Evolutionary conservation across 345 rosid species (phyloP), one percentile per base, ranked within the genome.

Genomic region (Brassica nigra): DNA sequence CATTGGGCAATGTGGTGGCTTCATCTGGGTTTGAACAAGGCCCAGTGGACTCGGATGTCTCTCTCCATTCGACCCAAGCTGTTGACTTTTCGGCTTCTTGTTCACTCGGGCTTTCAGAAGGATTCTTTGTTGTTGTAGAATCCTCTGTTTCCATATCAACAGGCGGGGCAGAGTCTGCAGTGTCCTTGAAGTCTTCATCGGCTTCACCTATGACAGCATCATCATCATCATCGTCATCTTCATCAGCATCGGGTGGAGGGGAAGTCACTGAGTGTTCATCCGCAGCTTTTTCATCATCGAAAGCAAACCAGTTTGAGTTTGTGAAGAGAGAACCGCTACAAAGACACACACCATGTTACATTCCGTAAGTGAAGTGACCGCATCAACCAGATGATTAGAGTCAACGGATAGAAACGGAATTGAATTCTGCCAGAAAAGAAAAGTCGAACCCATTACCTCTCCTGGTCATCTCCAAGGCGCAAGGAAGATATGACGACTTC

Each of bases 401-500:
- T 61, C 44, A 15, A 69, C 29, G n/a, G n/a, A n/a, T n/a, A n/a
- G n/a, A n/a, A n/a, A n/a, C n/a, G 2, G 12, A 44, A 27, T 63
- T 37, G n/a, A 47, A 30, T 71, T 65, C 58, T 64, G 71, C 47
- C 39, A 66, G 44, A 55, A 49, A 54, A 44, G 30, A 57, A 57
- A 65, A 70, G 18, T 63, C 1, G 6, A 66, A 18, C 29, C 47
- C 71, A 75, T 83, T 74, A 92, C 98, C 98, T 90, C 83, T 92
- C 98, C 78, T 90, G 89, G 73, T 90, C 94, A 78, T 90, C 96
- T 78, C 97, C 98, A 52, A 94, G 86, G 70, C 95, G 97, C 80
- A 94, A 83, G 76, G 98, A 92, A 80, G 98, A 94, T 83, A 94
- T 92, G 62, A 94, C 94, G 11, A 94, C 97, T 84, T 94, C 98